Evolutionary conservation across 805 yeast species (phyloP).

Genomic region (Huiozyma sinensis): DNA sequence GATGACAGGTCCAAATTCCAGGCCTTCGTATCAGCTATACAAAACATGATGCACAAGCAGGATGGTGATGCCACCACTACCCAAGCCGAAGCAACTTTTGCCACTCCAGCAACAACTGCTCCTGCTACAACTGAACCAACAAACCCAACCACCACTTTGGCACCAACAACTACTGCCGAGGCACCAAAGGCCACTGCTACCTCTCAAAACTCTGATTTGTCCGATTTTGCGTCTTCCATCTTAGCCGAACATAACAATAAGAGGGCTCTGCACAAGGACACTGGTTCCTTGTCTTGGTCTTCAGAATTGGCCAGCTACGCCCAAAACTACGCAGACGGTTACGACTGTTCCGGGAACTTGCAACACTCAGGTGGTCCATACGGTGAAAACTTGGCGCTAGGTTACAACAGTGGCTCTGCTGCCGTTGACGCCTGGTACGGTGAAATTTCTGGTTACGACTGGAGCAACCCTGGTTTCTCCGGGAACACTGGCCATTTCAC

Average conservation of each 20-base stretch:
- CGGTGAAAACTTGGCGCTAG: slow-evolving; percentile 74
- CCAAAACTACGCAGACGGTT: slow-evolving; percentile 36
- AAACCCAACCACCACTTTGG: background rate
- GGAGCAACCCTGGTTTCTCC: slow-evolving; percentile 38
- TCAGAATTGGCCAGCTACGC: slow-evolving; percentile 38
- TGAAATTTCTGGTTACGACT: slow-evolving; percentile 50
- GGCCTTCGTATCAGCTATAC: background rate
- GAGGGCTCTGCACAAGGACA: slow-evolving; percentile 30
- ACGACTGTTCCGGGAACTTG: slow-evolving; percentile 47
- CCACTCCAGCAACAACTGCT: background rate
- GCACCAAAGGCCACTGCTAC: background rate
- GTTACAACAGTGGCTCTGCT: slow-evolving; percentile 29
- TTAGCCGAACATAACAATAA: slow-evolving; percentile 36
- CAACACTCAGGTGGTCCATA: slow-evolving; percentile 45
- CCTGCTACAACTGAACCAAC: slow-evolving; percentile 9
- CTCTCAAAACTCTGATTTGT: background rate
- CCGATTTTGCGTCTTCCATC: slow-evolving; percentile 2
- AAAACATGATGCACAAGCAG: background rate
- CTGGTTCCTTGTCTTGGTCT: slow-evolving; percentile 39
- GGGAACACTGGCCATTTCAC: slow-evolving; percentile 56
- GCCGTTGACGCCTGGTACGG: slow-evolving; percentile 66
- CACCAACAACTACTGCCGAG: background rate
- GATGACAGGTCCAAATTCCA: background rate
- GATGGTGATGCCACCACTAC: background rate
- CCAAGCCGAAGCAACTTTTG: background rate